phyloP scores from a whole-genome alignment of 768 basidiomycete species.

The Russula vinacea region DNA sequence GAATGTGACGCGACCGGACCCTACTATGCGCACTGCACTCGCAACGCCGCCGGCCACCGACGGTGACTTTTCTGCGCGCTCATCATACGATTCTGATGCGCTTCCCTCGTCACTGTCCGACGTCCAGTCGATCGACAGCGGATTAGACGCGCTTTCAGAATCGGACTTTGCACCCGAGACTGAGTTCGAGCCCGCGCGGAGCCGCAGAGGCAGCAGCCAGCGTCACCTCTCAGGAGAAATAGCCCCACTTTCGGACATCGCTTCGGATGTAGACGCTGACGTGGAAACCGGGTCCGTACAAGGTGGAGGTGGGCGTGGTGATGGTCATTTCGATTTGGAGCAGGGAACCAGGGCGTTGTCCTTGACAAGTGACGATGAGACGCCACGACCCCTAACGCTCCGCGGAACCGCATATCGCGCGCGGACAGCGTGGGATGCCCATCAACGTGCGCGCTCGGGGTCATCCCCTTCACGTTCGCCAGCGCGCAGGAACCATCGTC shows the following conservation, averaged over 20 bases:
- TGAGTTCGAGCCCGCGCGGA: neutral
- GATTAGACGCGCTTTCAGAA: conserved; percentile 31
- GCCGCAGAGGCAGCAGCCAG: neutral
- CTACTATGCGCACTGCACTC: conserved; percentile 41
- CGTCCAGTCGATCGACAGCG: conserved; percentile 29
- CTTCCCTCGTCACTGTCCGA: conserved; percentile 37
- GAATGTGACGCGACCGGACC: conserved; percentile 62
- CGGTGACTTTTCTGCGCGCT: conserved; percentile 52
- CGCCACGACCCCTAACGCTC: conserved; percentile 31
- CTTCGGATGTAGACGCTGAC: conserved; percentile 37
- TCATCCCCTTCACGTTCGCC: conserved; percentile 60
- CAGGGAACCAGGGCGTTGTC: conserved; percentile 35
- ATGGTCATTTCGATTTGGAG: conserved; percentile 19
- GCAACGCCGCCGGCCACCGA: conserved; percentile 77
- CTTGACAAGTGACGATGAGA: conserved; percentile 34
- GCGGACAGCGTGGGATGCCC: conserved; percentile 31
- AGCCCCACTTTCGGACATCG: conserved; percentile 31
- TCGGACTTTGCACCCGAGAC: conserved; percentile 24
- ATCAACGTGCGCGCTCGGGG: conserved; percentile 38
- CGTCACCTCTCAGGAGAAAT: neutral
- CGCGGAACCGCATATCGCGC: conserved; percentile 35
- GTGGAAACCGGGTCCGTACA: conserved; percentile 26
- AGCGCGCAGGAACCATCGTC: conserved; percentile 37
- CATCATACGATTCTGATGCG: conserved; percentile 48
- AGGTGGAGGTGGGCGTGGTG: neutral